Percentiles rank a stretch among this genome's conserved stretches.
These are phyloP conservation scores for Cyberlindnera bimundalis DNA, from an alignment of 805 yeast genomes.

Conservation along the genomic window DNA sequence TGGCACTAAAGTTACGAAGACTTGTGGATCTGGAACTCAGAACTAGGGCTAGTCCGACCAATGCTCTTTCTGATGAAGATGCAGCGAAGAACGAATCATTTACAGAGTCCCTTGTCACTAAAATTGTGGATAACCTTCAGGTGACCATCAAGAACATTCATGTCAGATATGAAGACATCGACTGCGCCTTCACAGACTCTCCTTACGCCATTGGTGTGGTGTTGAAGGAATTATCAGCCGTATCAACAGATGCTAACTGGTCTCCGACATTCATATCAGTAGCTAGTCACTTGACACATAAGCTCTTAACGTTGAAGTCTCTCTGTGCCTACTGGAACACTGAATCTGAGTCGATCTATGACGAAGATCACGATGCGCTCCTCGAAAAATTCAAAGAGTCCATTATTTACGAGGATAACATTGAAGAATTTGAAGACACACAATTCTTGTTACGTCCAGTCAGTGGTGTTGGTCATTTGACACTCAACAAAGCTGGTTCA, in stretches of 20 bases:
- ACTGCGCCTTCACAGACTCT: constrained; percentile 58
- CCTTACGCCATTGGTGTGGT: constrained; percentile 86
- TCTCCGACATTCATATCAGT: constrained; percentile 77
- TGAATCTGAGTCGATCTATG: constrained; percentile 45
- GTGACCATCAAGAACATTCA: constrained; percentile 89
- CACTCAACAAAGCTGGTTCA: constrained; percentile 75
- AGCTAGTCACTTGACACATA: constrained; percentile 63
- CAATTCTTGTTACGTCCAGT: constrained; percentile 81
- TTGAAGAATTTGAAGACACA: constrained; percentile 30
- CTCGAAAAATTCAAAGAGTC: constrained; percentile 45
- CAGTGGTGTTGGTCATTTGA: constrained; percentile 79
- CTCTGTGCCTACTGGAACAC: constrained; percentile 86
- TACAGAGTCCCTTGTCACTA: constrained; percentile 81
- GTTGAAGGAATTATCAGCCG: constrained; percentile 82
- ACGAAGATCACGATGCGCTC: constrained; percentile 47
- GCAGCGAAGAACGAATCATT: constrained; percentile 68
- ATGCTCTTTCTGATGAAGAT: constrained; percentile 34
- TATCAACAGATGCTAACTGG: constrained; percentile 86
- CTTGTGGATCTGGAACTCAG: constrained; percentile 60
- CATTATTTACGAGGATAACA: constrained; percentile 33
- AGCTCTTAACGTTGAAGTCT: constrained; percentile 69
- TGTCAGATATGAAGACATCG: constrained; percentile 82
- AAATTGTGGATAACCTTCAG: constrained; percentile 89
- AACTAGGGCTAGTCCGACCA: constrained; percentile 42
- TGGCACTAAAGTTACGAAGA: constrained; percentile 61